phyloP scores from a whole-genome alignment of 306 rosid genomes.

The Castanea sativa region DNA sequence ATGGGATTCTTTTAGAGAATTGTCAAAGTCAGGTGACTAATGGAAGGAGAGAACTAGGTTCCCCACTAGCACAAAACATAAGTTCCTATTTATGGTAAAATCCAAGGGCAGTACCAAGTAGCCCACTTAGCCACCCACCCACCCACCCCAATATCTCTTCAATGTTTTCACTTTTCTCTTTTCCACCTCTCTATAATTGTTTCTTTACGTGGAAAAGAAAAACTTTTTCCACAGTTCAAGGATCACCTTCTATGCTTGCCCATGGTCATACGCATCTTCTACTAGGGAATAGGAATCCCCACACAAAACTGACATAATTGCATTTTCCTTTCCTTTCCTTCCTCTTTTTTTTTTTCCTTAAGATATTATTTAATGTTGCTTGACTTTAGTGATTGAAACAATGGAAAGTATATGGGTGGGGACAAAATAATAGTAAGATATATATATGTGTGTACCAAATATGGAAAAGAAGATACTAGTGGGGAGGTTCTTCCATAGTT shows the following conservation, averaged over 20 bases:
- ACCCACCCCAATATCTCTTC: constrained; percentile 19
- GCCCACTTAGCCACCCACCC: constrained; percentile 36
- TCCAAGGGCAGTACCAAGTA: constrained; percentile 22
- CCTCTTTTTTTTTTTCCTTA: constrained; percentile 1
- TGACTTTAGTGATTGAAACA: constrained; percentile 37
- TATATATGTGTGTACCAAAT: constrained; percentile 27
- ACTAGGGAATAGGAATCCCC: constrained; percentile 54
- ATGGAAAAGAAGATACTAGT: constrained; percentile 33
- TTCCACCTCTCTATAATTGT: constrained; percentile 41
- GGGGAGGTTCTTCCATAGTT: constrained; percentile 21
- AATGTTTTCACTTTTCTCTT: constrained; percentile 24
- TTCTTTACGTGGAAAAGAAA: constrained; percentile 58
- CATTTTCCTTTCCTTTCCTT: not conserved
- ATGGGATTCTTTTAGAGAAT: not conserved
- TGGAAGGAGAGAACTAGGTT: constrained; percentile 38
- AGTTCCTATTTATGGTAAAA: constrained; percentile 34
- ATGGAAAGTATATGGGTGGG: constrained; percentile 34
- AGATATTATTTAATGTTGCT: constrained; percentile 32
- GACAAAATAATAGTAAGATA: constrained; percentile 24
- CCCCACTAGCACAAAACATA: constrained; percentile 29
- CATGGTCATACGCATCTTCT: constrained; percentile 46
- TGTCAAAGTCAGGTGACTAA: constrained; percentile 21
- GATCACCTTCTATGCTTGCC: constrained; percentile 47
- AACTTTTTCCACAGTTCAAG: constrained; percentile 73
- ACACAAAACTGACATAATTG: constrained; percentile 23